Percentiles rank a stretch among this genome's conserved stretches.
These are phyloP conservation scores for Aureobasidium sp. DNA, from an alignment of 2,329 filamentous ascomycete genomes.

Conservation along the genomic window DNA sequence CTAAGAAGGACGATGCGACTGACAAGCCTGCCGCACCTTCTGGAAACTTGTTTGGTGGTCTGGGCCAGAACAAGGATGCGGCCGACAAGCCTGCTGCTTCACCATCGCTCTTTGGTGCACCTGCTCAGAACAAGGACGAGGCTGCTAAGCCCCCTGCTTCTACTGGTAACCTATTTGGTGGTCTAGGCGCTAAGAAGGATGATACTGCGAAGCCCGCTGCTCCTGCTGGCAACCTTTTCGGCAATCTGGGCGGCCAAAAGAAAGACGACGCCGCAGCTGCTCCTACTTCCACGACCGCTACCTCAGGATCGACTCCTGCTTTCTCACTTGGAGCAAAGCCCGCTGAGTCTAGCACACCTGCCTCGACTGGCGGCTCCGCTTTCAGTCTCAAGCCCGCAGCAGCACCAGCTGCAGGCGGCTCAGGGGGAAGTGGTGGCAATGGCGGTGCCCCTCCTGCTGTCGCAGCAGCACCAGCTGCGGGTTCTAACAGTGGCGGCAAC, in stretches of 20 bases:
- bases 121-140: slow-evolving; percentile 9
- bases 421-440: slow-evolving; percentile 14
- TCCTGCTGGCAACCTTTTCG: slow-evolving; percentile 15
- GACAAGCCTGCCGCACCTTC: background rate
- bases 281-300: slow-evolving; percentile 9
- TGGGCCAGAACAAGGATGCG: slow-evolving; percentile 3
- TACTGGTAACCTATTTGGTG: slow-evolving; percentile 11
- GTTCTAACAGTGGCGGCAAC: slow-evolving; percentile 19
- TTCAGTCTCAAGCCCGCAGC: slow-evolving; percentile 17
- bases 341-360: slow-evolving; percentile 16
- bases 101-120: background rate
- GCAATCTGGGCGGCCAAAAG: slow-evolving; percentile 8
- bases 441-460: slow-evolving; percentile 21
- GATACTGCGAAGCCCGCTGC: slow-evolving; percentile 13
- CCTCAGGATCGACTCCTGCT: slow-evolving; percentile 10
- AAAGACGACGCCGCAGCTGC: slow-evolving; percentile 9
- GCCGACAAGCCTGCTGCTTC: slow-evolving; percentile 7
- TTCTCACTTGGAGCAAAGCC: slow-evolving; percentile 16
- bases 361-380: slow-evolving; percentile 19
- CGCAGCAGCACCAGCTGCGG: slow-evolving; percentile 9
- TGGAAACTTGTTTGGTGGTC: background rate
- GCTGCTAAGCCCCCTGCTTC: slow-evolving; percentile 6
- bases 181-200: slow-evolving; percentile 18
- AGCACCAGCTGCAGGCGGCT: slow-evolving; percentile 1
- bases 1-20: slow-evolving; percentile 5